phyloP scores from a whole-genome alignment of 2,329 filamentous ascomycete genomes.

The Verticillium isaacii region DNA sequence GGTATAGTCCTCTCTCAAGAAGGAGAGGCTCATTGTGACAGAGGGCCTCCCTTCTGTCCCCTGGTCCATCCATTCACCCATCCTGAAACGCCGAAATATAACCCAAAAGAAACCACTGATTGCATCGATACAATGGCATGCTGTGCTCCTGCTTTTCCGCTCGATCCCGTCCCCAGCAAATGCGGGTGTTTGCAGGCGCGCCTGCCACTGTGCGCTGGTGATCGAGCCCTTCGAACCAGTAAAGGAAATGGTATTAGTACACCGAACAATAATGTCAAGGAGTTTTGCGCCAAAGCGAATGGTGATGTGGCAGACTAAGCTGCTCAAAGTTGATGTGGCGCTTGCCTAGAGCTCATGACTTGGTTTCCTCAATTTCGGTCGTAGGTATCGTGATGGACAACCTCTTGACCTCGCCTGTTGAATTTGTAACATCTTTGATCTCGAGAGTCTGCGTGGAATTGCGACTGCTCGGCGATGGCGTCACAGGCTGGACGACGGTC shows the following conservation, averaged over 20 bases:
- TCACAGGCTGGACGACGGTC: background rate
- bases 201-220: background rate
- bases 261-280: background rate
- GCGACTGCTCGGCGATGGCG: background rate
- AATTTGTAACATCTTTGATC: background rate
- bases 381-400: conserved; percentile 4
- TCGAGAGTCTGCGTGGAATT: background rate
- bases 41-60: background rate
- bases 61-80: background rate
- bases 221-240: background rate
- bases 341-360: background rate
- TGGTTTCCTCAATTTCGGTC: background rate
- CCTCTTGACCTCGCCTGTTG: background rate
- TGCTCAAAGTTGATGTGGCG: background rate
- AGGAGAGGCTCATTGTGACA: background rate
- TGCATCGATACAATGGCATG: background rate
- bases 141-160: background rate
- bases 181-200: background rate
- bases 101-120: background rate
- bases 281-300: background rate
- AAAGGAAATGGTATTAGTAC: background rate
- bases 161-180: background rate
- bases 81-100: background rate
- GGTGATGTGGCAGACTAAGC: background rate
- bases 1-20: background rate